These are phyloP conservation scores for Colletotrichum theobromicola DNA, from an alignment of 2,329 filamentous ascomycete genomes.

Conservation along the genomic window DNA sequence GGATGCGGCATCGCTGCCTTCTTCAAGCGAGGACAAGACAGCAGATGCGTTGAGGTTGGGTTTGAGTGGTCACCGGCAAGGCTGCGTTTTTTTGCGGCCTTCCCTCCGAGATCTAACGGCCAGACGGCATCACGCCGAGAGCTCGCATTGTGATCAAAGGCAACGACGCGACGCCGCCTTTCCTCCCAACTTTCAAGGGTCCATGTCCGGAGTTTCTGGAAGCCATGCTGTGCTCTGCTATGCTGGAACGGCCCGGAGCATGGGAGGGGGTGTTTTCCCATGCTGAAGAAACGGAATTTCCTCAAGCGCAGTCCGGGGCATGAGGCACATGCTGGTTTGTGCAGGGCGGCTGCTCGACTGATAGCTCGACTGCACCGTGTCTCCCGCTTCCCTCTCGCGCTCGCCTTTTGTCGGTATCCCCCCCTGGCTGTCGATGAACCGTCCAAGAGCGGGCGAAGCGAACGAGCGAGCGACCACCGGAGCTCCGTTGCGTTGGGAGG, in stretches of 20 bases:
- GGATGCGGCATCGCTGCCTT: slow-evolving; percentile 6
- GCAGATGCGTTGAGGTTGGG: neutral
- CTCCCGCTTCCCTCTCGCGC: neutral
- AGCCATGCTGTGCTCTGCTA: neutral
- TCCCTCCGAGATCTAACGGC: neutral
- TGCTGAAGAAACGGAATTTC: slow-evolving; percentile 12
- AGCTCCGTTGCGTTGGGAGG: slow-evolving; percentile 17
- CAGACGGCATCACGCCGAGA: neutral
- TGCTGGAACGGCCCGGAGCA: slow-evolving; percentile 4
- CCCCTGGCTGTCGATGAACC: neutral
- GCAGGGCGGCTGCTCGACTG: slow-evolving; percentile 2
- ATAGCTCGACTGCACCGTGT: neutral
- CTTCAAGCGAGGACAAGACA: neutral
- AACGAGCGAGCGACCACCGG: slow-evolving; percentile 11
- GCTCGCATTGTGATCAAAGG: neutral
- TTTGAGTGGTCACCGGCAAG: neutral
- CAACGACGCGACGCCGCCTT: neutral
- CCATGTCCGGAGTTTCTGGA: neutral
- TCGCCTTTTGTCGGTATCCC: neutral
- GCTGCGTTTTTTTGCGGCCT: neutral
- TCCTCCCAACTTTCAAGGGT: neutral
- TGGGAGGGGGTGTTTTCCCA: neutral
- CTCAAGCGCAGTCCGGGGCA: slow-evolving; percentile 8
- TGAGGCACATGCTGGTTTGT: slow-evolving; percentile 10
- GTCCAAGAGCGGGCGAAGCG: slow-evolving; percentile 5